Percentiles rank a stretch among this genome's conserved stretches.
Conservation (phyloP, 768 basidiomycete genomes). For the Trametes maxima region DNA sequence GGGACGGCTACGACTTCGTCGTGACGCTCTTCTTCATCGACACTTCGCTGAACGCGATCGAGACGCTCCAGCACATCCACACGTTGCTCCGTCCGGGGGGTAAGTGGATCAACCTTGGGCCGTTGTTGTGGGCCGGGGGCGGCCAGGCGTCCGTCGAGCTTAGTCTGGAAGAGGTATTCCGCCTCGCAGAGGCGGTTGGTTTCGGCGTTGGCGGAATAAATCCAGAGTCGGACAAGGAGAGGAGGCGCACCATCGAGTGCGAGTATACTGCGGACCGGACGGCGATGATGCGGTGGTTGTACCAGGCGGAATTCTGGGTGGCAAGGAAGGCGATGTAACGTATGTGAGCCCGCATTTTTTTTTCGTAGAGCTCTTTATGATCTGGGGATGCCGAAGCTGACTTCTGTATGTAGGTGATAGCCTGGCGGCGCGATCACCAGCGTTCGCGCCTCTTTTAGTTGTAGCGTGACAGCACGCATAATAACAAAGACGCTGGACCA, state of each 20-base stretch:
- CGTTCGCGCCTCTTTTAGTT: too few relatives aligned
- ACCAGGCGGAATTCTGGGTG: constrained; percentile 70
- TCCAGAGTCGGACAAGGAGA: constrained; percentile 2
- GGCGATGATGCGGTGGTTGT: constrained; percentile 75
- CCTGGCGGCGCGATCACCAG: too few relatives aligned
- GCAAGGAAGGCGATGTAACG: constrained; percentile 40
- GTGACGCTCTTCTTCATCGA: constrained; percentile 50
- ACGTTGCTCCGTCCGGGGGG: constrained; percentile 61
- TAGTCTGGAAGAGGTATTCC: constrained; percentile 64
- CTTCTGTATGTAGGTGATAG: too few relatives aligned
- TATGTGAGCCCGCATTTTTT: too few relatives aligned
- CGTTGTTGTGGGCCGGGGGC: constrained; percentile 63
- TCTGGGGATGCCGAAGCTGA: not conserved
- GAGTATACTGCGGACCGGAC: constrained; percentile 64
- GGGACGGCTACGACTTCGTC: constrained; percentile 55
- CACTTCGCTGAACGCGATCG: constrained; percentile 39
- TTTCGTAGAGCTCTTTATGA: too few relatives aligned
- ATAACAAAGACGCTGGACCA: not conserved
- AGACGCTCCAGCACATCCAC: constrained; percentile 56
- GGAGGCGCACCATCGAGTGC: constrained; percentile 52
- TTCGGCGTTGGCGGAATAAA: constrained; percentile 41
- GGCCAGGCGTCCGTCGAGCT: constrained; percentile 57
- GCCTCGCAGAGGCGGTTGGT: constrained; percentile 54
- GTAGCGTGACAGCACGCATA: not conserved
- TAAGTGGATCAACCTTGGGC: constrained; percentile 72